A percentile compares a stretch with the other conserved stretches of the same genome.
These are phyloP conservation scores for Tilletia caries DNA, from an alignment of 1,284 basidiomycete genomes.

Conservation along the genomic window DNA sequence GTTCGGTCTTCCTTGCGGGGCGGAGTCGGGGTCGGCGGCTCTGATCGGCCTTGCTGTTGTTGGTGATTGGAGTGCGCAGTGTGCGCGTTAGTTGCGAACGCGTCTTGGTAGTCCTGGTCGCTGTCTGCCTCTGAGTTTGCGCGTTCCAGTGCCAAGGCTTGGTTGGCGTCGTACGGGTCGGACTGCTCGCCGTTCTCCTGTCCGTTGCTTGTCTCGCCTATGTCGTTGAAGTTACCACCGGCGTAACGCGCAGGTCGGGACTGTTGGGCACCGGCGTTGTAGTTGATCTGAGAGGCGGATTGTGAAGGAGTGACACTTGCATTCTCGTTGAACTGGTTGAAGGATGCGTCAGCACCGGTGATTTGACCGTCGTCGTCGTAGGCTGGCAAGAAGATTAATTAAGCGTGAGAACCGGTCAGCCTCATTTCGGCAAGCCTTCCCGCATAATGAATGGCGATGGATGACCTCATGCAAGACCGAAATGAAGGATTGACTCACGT, in stretches of 20 bases:
- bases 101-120: constrained; percentile 33
- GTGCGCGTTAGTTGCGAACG: constrained; percentile 24
- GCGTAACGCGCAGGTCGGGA: constrained; percentile 25
- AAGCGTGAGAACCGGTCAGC: not conserved
- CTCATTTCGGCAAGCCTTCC: not conserved
- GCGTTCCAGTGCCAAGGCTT: constrained; percentile 20
- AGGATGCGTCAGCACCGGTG: not conserved
- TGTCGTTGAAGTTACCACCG: constrained; percentile 31
- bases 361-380: constrained; percentile 6
- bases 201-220: constrained; percentile 26
- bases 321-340: constrained; percentile 28
- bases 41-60: not conserved
- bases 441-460: too few species aligned
- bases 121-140: constrained; percentile 34
- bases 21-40: constrained; percentile 20
- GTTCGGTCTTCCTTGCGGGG: constrained; percentile 14
- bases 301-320: constrained; percentile 54
- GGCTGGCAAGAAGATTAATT: not conserved
- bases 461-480: not conserved
- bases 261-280: constrained; percentile 27
- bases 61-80: constrained; percentile 5
- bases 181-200: not conserved
- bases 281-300: constrained; percentile 52
- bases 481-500: not conserved
- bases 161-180: not conserved